These are phyloP conservation scores for Suhomyces bribrorum DNA, from an alignment of 1,139 yeast species.

Conservation along the genomic window DNA sequence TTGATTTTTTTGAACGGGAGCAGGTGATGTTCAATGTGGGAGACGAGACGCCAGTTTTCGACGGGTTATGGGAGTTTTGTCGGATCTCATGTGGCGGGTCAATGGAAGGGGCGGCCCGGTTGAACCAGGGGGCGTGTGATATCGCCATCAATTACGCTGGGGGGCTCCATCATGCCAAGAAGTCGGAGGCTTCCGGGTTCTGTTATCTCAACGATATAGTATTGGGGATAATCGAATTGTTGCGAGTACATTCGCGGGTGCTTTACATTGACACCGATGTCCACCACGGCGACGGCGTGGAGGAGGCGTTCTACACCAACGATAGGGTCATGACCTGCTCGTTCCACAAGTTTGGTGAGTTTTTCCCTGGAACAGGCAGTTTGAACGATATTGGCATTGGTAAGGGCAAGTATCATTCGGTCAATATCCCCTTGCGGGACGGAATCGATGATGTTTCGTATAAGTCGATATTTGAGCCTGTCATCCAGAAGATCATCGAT, in stretches of 20 bases:
- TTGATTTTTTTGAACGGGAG: slow-evolving; percentile 87
- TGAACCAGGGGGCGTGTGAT: slow-evolving; percentile 90
- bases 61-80: slow-evolving; percentile 92
- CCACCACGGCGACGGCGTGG: slow-evolving; percentile 98
- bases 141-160: slow-evolving; percentile 97
- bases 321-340: slow-evolving; percentile 98
- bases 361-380: slow-evolving; percentile 95
- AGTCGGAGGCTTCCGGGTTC: slow-evolving; percentile 93
- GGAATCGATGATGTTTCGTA: slow-evolving; percentile 91
- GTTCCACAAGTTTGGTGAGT: slow-evolving; percentile 95
- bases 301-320: slow-evolving; percentile 94
- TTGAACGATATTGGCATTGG: slow-evolving; percentile 86
- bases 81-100: slow-evolving; percentile 95
- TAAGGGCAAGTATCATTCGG: slow-evolving; percentile 82
- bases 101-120: slow-evolving; percentile 95
- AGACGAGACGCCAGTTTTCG: slow-evolving; percentile 96
- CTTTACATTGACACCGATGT: slow-evolving; percentile 93
- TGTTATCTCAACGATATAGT: slow-evolving; percentile 89
- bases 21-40: slow-evolving; percentile 94
- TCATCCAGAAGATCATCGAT: slow-evolving; percentile 76
- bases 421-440: slow-evolving; percentile 86
- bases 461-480: slow-evolving; percentile 84
- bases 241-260: slow-evolving; percentile 91
- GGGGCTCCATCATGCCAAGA: slow-evolving; percentile 95
- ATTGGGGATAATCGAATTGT: slow-evolving; percentile 81